Conservation (phyloP, 1,284 basidiomycete species). For the Moesziomyces antarcticus region DNA sequence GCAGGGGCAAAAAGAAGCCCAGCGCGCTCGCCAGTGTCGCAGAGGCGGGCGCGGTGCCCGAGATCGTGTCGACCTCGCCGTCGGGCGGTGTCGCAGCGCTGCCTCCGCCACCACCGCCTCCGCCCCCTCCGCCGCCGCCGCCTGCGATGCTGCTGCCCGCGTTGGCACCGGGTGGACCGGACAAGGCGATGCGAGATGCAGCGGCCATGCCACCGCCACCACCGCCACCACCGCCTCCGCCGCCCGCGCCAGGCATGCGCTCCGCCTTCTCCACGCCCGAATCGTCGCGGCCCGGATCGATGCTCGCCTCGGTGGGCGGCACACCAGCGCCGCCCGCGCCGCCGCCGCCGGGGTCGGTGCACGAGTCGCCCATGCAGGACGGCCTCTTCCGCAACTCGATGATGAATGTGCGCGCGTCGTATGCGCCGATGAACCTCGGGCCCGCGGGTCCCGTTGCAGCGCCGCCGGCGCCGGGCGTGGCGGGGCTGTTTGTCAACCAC, state of each 20-base stretch:
- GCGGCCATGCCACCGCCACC: constrained; percentile 51
- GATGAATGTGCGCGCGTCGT: constrained; percentile 62
- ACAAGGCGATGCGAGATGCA: constrained; percentile 28
- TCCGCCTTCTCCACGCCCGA: constrained; percentile 51
- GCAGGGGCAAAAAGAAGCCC: constrained; percentile 41
- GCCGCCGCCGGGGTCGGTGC: constrained; percentile 65
- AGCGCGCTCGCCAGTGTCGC: constrained; percentile 15
- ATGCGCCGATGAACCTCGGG: constrained; percentile 37
- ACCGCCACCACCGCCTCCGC: constrained; percentile 52
- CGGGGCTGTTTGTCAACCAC: constrained; percentile 68
- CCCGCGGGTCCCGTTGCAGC: constrained; percentile 60
- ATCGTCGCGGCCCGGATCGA: constrained; percentile 51
- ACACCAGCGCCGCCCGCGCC: constrained; percentile 70
- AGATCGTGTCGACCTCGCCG: neutral
- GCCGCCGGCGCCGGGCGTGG: constrained; percentile 73
- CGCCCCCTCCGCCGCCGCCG: constrained; percentile 46
- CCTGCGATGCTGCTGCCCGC: constrained; percentile 36
- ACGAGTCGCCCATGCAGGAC: constrained; percentile 41
- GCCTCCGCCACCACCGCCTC: constrained; percentile 39
- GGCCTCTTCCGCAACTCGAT: constrained; percentile 58
- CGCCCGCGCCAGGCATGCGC: constrained; percentile 40
- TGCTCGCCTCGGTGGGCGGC: constrained; percentile 19
- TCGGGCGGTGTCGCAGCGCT: constrained; percentile 20
- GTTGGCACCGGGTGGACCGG: constrained; percentile 14
- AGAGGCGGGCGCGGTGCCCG: constrained; percentile 6